A percentile compares a stretch with the other conserved stretches of the same genome.
phyloP scores from a whole-genome alignment of 75 land plant species.

The Isoetes taiwanensis region DNA sequence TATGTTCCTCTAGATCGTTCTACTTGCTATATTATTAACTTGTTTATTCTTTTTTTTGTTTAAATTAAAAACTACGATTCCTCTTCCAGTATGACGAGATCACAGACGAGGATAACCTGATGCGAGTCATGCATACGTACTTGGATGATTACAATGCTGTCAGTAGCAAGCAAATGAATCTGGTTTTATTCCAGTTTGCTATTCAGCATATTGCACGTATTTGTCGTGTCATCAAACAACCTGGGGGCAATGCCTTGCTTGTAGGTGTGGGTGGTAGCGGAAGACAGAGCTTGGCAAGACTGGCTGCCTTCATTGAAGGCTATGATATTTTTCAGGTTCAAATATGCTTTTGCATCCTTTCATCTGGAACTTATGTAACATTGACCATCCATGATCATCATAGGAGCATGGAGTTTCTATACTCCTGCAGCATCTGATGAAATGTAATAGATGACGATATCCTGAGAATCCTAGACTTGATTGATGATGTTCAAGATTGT shows the following conservation, averaged over 20 bases:
- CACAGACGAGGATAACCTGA: conserved; percentile 16
- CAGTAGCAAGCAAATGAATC: conserved; percentile 19
- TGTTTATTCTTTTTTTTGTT: not conserved
- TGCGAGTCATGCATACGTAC: conserved; percentile 16
- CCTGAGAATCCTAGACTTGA: no score
- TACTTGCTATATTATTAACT: not conserved
- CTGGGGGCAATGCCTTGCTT: conserved; percentile 17
- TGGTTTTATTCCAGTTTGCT: conserved; percentile 22
- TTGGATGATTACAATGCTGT: conserved; percentile 22
- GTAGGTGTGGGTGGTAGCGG: conserved; percentile 29
- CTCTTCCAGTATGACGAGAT: conserved; percentile 22
- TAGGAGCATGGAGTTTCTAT: no score
- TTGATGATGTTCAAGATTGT: no score
- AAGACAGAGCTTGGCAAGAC: conserved; percentile 26
- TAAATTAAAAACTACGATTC: not conserved
- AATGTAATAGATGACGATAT: no score
- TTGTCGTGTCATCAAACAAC: conserved; percentile 24
- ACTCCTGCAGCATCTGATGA: no score
- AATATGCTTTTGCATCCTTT: not conserved
- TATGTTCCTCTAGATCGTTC: not conserved
- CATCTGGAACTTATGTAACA: no score
- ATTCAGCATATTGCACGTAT: conserved; percentile 21
- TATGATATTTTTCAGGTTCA: conserved; percentile 18
- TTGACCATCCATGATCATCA: no score
- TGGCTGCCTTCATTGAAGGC: conserved; percentile 23